Evolutionary conservation across 257 asterid genomes (phyloP).

Genomic region (Scutellaria baicalensis): DNA sequence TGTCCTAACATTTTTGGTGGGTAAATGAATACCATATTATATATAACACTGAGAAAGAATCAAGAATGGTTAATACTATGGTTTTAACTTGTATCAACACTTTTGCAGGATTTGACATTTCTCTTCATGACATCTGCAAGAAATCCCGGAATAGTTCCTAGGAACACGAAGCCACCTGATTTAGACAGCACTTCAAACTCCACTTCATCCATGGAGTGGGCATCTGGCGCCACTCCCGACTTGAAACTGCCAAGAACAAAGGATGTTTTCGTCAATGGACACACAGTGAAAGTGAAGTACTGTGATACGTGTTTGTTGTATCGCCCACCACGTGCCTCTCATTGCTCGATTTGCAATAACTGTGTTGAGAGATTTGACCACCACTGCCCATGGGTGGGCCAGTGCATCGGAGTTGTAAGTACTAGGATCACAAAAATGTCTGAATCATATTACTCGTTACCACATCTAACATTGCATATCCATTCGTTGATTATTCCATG

Average conservation of each 20-base stretch:
- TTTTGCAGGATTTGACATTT: constrained; percentile 50
- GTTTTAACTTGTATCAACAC: neutral
- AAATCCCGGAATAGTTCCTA: constrained; percentile 67
- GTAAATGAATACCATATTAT: neutral
- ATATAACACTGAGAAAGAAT: neutral
- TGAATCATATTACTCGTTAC: too few species aligned
- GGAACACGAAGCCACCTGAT: constrained; percentile 51
- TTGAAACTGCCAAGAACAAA: constrained; percentile 51
- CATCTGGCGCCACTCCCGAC: constrained; percentile 49
- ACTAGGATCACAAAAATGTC: neutral
- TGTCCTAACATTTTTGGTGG: constrained; percentile 53
- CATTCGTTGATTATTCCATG: constrained; percentile 8
- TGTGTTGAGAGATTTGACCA: constrained; percentile 79
- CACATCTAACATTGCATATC: neutral
- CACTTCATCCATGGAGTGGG: constrained; percentile 66
- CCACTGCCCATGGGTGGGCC: constrained; percentile 87
- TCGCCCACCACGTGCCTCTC: constrained; percentile 85
- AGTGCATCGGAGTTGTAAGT: constrained; percentile 81
- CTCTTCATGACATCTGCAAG: constrained; percentile 54
- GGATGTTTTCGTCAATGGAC: constrained; percentile 59
- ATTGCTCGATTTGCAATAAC: constrained; percentile 80
- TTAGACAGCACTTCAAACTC: constrained; percentile 20
- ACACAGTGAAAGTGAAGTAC: constrained; percentile 53
- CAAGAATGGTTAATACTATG: neutral
- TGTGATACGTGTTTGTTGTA: constrained; percentile 72